Base-by-base conservation (phyloP, 2,329 filamentous ascomycete genomes). In the Apiospora phragmitis region DNA sequence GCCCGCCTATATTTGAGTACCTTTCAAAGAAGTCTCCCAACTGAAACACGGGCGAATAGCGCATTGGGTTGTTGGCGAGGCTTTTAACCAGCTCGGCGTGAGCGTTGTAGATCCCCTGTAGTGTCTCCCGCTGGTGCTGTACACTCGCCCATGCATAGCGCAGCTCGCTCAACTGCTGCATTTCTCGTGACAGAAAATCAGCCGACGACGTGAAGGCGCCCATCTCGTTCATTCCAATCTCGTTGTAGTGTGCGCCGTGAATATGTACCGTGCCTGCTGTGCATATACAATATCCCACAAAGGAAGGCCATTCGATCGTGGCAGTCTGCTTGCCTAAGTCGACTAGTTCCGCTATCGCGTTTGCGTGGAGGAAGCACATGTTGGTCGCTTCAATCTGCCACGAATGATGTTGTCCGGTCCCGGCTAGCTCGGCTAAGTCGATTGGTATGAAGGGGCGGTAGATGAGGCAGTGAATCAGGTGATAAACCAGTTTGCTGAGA, bases 351-450 rank as follows among this genome's bases (percentile, higher is more conserved):
- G 93, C 91, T 68, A 97, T 95, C 6, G 94, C 93, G 77, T 97
- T 97, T 7, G 94, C 94, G 74, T 97, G 94, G 24, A 95, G 83
- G 79, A 90, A 96, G 80, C 94, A 97, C 78, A 95, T 87, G 76
- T 96, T 95, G 0, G 94, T 97, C 0, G 94, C 93, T 79, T 97
- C 93, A 66, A 97, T 95, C 78, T 97, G 94, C 94, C 94, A 97
- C 38, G 93, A 95, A 78, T 97, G 94, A 75, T 97, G 93, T 76
- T 97, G 94, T 1, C 93, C 93, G 0, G 89, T 92, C 18, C 93
- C 92, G 16, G 93, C 89, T 8, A 97, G 87, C 79, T 97, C 94
- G 32, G 92, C 89, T 4, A 97, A 85, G 79, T 97, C 93, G 72
- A 97, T 92, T 0, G 94, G 94, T 7, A 97, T 85, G 80, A 97